Percentiles rank a stretch among this genome's conserved stretches.
Evolutionary conservation across 2,329 filamentous ascomycete genomes (phyloP).

Genomic region (Penicillium sp.): DNA sequence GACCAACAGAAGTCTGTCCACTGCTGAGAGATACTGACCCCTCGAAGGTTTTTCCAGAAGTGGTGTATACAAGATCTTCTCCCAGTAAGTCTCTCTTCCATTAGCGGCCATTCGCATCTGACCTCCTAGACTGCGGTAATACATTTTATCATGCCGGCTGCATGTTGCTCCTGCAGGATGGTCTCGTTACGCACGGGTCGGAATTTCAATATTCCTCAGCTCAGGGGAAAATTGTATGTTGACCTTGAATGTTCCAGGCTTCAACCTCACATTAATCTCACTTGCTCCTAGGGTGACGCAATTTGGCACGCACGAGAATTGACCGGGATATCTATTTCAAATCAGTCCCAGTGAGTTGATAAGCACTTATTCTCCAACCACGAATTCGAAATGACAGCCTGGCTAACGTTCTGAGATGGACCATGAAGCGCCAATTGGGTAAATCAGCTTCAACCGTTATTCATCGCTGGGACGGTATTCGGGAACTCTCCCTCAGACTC

Average conservation of each 20-base stretch:
- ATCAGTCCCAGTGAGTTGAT: conserved; percentile 11
- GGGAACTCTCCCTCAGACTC: not conserved
- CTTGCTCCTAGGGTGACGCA: not conserved
- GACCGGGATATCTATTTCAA: conserved; percentile 10
- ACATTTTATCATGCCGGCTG: conserved; percentile 23
- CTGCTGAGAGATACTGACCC: conserved; percentile 2
- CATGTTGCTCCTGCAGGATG: conserved; percentile 20
- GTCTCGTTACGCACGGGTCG: not conserved
- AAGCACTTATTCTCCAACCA: not conserved
- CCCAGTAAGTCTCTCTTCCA: conserved; percentile 5
- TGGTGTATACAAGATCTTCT: conserved; percentile 5
- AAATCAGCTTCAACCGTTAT: conserved; percentile 19
- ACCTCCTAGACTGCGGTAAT: conserved; percentile 18
- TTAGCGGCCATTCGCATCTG: not conserved
- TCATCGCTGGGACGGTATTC: conserved; percentile 17
- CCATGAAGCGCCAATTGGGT: conserved; percentile 21
- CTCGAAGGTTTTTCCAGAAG: conserved; percentile 4
- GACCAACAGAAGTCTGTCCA: conserved; percentile 8
- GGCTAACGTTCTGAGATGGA: not conserved
- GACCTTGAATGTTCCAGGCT: not conserved
- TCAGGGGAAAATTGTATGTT: not conserved
- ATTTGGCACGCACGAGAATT: conserved; percentile 16
- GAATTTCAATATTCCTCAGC: not conserved
- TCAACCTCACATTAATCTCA: not conserved
- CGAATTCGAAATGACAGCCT: not conserved